phyloP scores from a whole-genome alignment of 2,329 filamentous ascomycete genomes.

The Aspergillus sergii region DNA sequence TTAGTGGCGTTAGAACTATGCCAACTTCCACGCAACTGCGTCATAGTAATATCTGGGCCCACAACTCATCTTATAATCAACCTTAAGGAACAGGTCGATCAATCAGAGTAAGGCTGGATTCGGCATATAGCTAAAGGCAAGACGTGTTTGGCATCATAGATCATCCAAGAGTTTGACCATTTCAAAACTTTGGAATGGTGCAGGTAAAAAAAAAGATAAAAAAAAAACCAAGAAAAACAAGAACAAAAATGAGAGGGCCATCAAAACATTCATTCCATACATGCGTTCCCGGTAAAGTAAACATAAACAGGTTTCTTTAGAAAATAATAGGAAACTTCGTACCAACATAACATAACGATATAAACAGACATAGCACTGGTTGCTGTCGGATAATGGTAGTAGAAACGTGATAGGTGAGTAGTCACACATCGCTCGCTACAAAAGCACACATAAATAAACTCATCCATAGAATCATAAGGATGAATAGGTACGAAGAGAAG shows the following conservation, averaged over 20 bases:
- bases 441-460: conserved; percentile 22
- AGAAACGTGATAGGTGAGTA: conserved; percentile 23
- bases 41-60: not conserved
- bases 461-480: conserved; percentile 34
- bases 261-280: conserved; percentile 29
- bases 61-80: not conserved
- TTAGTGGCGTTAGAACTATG: not conserved
- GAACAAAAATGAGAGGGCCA: conserved; percentile 4
- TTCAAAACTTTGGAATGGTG: not conserved
- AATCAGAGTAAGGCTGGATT: not conserved
- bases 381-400: conserved; percentile 13
- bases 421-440: conserved; percentile 40
- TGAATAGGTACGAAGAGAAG: conserved; percentile 23
- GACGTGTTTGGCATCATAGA: not conserved
- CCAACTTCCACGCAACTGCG: not conserved
- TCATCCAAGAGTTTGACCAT: conserved; percentile 6
- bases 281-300: conserved; percentile 25
- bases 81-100: not conserved
- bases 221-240: conserved; percentile 5
- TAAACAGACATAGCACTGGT: conserved; percentile 31
- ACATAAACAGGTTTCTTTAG: conserved; percentile 19
- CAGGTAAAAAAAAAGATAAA: not conserved
- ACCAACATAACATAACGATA: conserved; percentile 33
- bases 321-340: conserved; percentile 24
- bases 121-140: conserved; percentile 1